Conservation (phyloP, 768 basidiomycete genomes). For the Calvatia gigantea region DNA sequence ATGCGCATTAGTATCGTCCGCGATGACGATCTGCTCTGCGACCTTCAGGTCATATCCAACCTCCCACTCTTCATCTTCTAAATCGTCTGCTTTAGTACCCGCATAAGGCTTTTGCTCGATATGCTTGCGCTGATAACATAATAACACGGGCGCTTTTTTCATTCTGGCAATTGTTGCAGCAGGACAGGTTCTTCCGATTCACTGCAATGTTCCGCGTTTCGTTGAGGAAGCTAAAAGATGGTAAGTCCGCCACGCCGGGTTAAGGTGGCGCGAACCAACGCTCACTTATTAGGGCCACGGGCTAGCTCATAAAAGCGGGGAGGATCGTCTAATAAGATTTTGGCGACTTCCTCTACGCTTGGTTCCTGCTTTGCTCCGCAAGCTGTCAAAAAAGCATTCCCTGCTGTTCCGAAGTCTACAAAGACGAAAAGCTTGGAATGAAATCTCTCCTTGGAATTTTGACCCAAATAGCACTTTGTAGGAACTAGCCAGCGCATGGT, state of each 20-base stretch:
- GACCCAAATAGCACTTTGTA: constrained; percentile 66
- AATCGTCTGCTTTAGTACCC: constrained; percentile 20
- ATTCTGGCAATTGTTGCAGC: constrained; percentile 55
- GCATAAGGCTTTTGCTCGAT: constrained; percentile 25
- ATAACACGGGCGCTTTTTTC: constrained; percentile 66
- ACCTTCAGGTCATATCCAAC: constrained; percentile 66
- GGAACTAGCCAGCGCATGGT: constrained; percentile 51
- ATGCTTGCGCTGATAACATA: constrained; percentile 65
- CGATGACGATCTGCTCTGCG: constrained; percentile 72
- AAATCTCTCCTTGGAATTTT: constrained; percentile 49
- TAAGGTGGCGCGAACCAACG: background rate
- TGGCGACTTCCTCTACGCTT: constrained; percentile 76
- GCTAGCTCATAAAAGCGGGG: constrained; percentile 67
- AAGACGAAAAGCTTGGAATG: constrained; percentile 84
- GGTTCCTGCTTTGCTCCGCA: constrained; percentile 90
- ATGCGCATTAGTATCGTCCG: constrained; percentile 81
- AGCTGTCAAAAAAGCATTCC: constrained; percentile 80
- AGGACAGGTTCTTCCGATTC: constrained; percentile 57
- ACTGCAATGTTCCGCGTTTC: constrained; percentile 88
- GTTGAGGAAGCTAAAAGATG: constrained; percentile 59
- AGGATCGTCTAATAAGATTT: constrained; percentile 67
- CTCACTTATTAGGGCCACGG: constrained; percentile 66
- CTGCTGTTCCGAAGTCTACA: constrained; percentile 80
- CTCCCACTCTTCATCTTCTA: constrained; percentile 66
- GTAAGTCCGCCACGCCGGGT: background rate